Base-by-base conservation (phyloP, 345 rosid genomes). In the Brassica cretica region DNA sequence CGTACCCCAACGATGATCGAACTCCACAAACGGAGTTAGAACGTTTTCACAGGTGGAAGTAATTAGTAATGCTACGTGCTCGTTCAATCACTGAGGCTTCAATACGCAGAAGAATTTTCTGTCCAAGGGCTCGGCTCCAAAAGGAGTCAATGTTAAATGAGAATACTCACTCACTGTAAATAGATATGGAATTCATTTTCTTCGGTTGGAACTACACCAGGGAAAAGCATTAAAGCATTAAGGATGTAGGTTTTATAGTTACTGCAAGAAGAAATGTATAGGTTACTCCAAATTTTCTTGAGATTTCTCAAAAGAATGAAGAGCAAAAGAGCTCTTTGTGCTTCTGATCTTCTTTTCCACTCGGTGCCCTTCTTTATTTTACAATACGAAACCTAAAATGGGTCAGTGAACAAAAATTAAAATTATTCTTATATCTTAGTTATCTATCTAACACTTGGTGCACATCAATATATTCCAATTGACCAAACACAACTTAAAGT, bases 1-100 rank as follows among this genome's bases (percentile, higher is more conserved):
- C 56, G 30, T 63, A 69, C 82, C 1, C 71, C 82, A 53, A 74
- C 53, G 66, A 53, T 35, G 82, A 68, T 53, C 3, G 78, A 79
- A 68, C 78, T 79, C 1, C 60, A 67, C 68, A 68, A 68, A 67
- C 78, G 74, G 32, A 73, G 27, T 27, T 79, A 73, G 58, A 60
- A 19, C 21, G 59, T 56, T 19, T 32, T 55, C 30, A 2, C 11
- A 10, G 39, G 51, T 19, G 32, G 30, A 71, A 56, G 65, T 58
- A 62, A 15, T 16, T 29, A 18, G 3, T 63, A n/a, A 21, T 30
- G 74, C 16, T 32, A 44, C 1, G 3, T 19, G 35, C 27, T 67
- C 2, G 49, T 16, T 59, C 68, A 29, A 8, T 59, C 70, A 70
- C 59, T 10, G 0, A 35, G 80, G 18, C 71, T 70, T 41, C 60